These are phyloP conservation scores for Fagopyrum homotropicum DNA, from an alignment of 148 eudicot genomes.

Conservation along the genomic window DNA sequence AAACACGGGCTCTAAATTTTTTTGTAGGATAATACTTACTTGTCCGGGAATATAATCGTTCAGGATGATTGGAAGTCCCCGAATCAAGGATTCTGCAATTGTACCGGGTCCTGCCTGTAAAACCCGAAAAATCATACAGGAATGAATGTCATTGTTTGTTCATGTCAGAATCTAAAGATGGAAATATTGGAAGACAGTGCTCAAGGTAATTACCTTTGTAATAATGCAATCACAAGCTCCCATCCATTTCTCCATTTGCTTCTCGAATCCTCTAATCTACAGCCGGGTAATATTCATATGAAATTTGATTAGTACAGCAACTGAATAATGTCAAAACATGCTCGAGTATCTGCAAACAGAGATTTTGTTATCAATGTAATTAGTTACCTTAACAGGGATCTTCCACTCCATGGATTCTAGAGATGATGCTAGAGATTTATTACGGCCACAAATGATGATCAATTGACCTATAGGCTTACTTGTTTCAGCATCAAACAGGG, in stretches of 20 bases:
- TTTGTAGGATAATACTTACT: conserved; percentile 33
- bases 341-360: neutral
- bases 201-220: conserved; percentile 51
- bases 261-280: conserved; percentile 84
- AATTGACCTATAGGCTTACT: conserved; percentile 83
- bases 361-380: neutral
- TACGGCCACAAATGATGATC: conserved; percentile 82
- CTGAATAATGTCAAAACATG: neutral
- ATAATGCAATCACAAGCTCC: conserved; percentile 97
- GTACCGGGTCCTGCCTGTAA: conserved; percentile 97
- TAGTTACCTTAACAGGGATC: conserved; percentile 71
- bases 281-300: neutral
- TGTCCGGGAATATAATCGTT: conserved; percentile 97
- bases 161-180: neutral
- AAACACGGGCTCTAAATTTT: neutral
- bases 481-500: conserved; percentile 46
- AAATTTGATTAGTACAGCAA: neutral
- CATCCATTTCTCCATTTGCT: conserved; percentile 97
- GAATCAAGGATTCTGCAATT: conserved; percentile 91
- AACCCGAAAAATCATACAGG: conserved; percentile 8
- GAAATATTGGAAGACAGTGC: neutral
- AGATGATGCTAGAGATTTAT: conserved; percentile 49
- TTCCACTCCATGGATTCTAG: conserved; percentile 77
- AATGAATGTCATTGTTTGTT: neutral
- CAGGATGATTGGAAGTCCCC: conserved; percentile 95